Evolutionary conservation across 148 eudicot genomes (phyloP), one percentile per base, ranked within the genome.

Genomic region (Spergularia marina): DNA sequence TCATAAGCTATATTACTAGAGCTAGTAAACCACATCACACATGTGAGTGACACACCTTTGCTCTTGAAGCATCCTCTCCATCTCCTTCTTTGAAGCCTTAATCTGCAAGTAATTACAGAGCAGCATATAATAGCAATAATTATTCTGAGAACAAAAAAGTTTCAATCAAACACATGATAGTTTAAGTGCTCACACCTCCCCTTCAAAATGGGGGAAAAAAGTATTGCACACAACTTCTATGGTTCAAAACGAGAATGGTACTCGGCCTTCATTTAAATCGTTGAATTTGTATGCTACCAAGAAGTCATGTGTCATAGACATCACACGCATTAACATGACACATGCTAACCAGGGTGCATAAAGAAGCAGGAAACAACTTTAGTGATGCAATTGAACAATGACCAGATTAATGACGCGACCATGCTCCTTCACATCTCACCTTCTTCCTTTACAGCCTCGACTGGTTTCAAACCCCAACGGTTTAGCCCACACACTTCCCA

Each of bases 71-170:
- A 87, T 84, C 75, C 65, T 76, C 78, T 92, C 97, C 76, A 88
- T 86, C 83, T 95, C 98, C 84, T 92, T 89, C 63, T 92, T 89
- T 52, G 96, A 84, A 75, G 93, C 84, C 81, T 92, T 92, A 59
- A 92, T 95, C 98, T 92, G 83, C 57, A 79, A 77, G 71, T 51
- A 70, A 60, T 17, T 39, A 70, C 57, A 53, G 51, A 72, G 34
- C 2, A 58, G 64, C 56, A 62, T 9, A 60, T 41, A 36, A 41
- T 59, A 40, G 20, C 66, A 71, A 47, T 49, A 53, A 39, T n/a
- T 53, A 53, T 53, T 44, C 14, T 52, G 73, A 53, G 59, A 70
- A 34, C 59, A 14, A 53, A 52, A 18, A 17, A 15, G 12, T 7
- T 18, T 16, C 51, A 65, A 1, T 36, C 47, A 65, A 65, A 65